Evolutionary conservation across 2,329 filamentous ascomycete species (phyloP).

Genomic region (Neocatenulostroma microsporum): DNA sequence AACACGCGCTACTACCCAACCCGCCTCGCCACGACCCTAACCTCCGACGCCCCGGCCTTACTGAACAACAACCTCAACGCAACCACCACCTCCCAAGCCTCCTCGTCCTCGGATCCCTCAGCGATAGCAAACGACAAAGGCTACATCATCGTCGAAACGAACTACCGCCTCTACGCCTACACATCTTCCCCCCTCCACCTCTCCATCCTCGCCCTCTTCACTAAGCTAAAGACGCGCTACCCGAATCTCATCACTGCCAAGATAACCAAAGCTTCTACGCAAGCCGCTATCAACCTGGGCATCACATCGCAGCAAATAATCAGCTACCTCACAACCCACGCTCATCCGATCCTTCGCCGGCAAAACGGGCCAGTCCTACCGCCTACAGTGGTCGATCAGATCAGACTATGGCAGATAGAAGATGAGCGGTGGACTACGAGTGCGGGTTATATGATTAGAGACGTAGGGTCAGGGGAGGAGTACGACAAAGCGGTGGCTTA

Average conservation of each 20-base stretch:
- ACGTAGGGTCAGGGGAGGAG: slow-evolving; percentile 60
- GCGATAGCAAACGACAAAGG: slow-evolving; percentile 50
- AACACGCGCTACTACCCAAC: slow-evolving; percentile 71
- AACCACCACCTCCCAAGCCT: slow-evolving; percentile 54
- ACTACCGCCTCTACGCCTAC: slow-evolving; percentile 96
- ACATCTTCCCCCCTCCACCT: slow-evolving; percentile 91
- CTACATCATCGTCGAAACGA: slow-evolving; percentile 94
- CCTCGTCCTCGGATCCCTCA: slow-evolving; percentile 26
- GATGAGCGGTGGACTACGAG: slow-evolving; percentile 86
- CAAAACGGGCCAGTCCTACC: slow-evolving; percentile 64
- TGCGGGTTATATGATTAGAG: slow-evolving; percentile 78
- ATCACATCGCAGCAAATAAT: slow-evolving; percentile 97
- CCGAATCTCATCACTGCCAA: slow-evolving; percentile 90
- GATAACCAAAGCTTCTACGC: slow-evolving; percentile 79
- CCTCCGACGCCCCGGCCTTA: slow-evolving; percentile 64
- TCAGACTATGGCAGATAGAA: slow-evolving; percentile 94
- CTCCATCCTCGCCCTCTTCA: slow-evolving; percentile 84
- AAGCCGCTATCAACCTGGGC: slow-evolving; percentile 75
- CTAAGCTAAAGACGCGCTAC: slow-evolving; percentile 80
- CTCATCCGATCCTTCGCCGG: slow-evolving; percentile 86
- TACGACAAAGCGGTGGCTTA: slow-evolving; percentile 64
- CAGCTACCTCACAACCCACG: slow-evolving; percentile 81
- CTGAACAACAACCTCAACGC: slow-evolving; percentile 62
- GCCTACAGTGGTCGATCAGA: slow-evolving; percentile 94
- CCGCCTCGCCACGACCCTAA: slow-evolving; percentile 86